A percentile compares a stretch with the other conserved stretches of the same genome.
These are phyloP conservation scores for Talaromyces marneffei DNA, from an alignment of 2,329 filamentous ascomycete species.

Conservation along the genomic window DNA sequence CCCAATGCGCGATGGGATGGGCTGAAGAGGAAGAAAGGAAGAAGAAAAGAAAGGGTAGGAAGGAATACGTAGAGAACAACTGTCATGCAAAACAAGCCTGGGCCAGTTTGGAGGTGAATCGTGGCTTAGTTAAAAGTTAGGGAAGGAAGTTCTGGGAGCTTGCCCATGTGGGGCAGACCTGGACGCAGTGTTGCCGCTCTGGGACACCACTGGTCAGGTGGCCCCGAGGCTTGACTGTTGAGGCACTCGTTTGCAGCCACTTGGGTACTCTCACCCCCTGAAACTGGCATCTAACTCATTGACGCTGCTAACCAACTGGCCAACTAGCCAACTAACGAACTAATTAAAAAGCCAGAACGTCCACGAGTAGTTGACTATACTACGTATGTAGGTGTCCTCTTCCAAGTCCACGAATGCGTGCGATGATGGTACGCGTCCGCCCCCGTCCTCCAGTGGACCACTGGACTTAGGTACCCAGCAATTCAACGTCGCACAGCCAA, in stretches of 20 bases:
- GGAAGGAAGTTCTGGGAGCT: not conserved
- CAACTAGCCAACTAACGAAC: no score
- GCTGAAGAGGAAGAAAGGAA: not conserved
- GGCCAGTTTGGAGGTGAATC: not conserved
- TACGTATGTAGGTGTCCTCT: no score
- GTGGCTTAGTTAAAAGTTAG: not conserved
- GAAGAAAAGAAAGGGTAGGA: not conserved
- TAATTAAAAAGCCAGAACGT: not conserved
- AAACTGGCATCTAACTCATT: not conserved
- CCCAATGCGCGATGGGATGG: not conserved
- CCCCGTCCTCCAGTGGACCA: not conserved
- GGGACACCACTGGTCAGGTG: constrained; percentile 1
- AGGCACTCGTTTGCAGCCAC: constrained; percentile 10
- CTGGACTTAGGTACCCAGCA: not conserved
- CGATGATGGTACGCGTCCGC: not conserved
- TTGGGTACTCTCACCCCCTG: not conserved
- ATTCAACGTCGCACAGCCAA: not conserved
- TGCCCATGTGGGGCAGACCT: not conserved
- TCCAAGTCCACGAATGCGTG: not conserved
- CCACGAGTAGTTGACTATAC: no score
- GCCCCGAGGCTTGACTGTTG: not conserved
- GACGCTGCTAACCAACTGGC: no score
- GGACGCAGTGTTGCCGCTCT: not conserved
- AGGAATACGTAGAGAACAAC: not conserved
- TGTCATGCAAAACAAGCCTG: not conserved